Percentiles rank a stretch among this genome's conserved stretches.
These are phyloP conservation scores for Pleurotus djamor DNA, from an alignment of 768 basidiomycete genomes.

Conservation along the genomic window DNA sequence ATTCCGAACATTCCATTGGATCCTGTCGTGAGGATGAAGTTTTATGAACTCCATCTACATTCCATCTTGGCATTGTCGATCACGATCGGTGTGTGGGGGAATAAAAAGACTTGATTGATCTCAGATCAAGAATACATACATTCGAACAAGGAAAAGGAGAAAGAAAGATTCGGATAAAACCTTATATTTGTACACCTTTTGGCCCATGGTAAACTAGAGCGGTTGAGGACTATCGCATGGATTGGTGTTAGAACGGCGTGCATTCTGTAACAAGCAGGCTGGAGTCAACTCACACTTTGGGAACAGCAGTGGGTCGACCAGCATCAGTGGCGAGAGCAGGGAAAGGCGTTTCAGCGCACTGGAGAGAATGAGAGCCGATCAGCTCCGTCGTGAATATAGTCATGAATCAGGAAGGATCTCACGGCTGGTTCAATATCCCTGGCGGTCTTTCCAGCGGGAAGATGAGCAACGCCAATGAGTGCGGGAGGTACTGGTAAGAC, in stretches of 20 bases:
- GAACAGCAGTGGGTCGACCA: conserved; percentile 10
- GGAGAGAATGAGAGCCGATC: conserved; percentile 10
- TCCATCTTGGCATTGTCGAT: too few species aligned
- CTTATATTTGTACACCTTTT: not conserved
- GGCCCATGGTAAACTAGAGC: not conserved
- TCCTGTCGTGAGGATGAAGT: too few species aligned
- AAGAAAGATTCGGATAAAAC: not conserved
- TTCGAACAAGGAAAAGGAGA: not conserved
- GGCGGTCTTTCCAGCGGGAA: conserved; percentile 27
- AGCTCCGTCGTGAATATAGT: not conserved
- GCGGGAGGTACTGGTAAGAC: conserved; percentile 34
- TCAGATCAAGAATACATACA: too few species aligned
- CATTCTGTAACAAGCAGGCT: not conserved
- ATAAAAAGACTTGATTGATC: too few species aligned
- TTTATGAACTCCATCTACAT: too few species aligned
- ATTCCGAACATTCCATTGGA: too few species aligned
- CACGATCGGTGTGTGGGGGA: too few species aligned
- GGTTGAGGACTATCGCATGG: not conserved
- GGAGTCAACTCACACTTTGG: not conserved
- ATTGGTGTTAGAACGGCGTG: not conserved
- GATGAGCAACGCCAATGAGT: conserved; percentile 21
- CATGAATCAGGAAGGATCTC: not conserved
- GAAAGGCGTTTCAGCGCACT: conserved; percentile 32
- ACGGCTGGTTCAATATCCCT: conserved; percentile 27
- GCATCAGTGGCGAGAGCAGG: conserved; percentile 27